Base-by-base conservation (phyloP, 306 rosid genomes). In the Cicer arietinum region DNA sequence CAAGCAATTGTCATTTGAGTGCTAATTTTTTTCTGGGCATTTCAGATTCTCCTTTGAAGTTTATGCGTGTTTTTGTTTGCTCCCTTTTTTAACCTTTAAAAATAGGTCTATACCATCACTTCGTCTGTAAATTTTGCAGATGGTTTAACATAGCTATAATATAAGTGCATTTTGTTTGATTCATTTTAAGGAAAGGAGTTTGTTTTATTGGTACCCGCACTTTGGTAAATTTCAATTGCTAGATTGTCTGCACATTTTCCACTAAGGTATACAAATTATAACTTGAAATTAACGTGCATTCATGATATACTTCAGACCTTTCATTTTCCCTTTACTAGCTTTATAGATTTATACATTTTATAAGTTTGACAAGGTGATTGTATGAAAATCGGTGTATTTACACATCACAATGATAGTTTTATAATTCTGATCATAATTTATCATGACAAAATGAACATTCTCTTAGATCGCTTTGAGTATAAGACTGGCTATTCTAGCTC, bases 1-100 rank as follows among this genome's bases (percentile, higher is more conserved):
- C 53, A 7, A 64, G 41, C 62, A 37, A 17, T 14, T 80, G 64
- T 47, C 64, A 67, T 78, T 65, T 69, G 67, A 60, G 43, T 67
- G 48, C 73, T 12, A 14, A 47, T 0, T 37, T 60, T 53, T 59
- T 81, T 56, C 18, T 71, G 52, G 57, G 13, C 54, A n/a, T 74
- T 70, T 43, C 44, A 22, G 77, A 52, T 14, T 39, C 60, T 59
- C 39, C 65, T 74, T 75, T 43, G 45, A 65, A 48, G 60, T 39
- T 57, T 63, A 69, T 68, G 25, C 8, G 8, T 41, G 47, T 63
- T 66, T 22, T 40, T 14, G 6, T 48, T 50, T 71, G 12, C 5
- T 41, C 39, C 53, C 7, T 3, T 47, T 30, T 17, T 10, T 37
- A 7, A 7, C 53, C 69, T 46, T n/a, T 13, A 59, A 22, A 30